These are phyloP conservation scores for Calycina herbarum DNA, from an alignment of 2,329 filamentous ascomycete genomes.

Conservation along the genomic window DNA sequence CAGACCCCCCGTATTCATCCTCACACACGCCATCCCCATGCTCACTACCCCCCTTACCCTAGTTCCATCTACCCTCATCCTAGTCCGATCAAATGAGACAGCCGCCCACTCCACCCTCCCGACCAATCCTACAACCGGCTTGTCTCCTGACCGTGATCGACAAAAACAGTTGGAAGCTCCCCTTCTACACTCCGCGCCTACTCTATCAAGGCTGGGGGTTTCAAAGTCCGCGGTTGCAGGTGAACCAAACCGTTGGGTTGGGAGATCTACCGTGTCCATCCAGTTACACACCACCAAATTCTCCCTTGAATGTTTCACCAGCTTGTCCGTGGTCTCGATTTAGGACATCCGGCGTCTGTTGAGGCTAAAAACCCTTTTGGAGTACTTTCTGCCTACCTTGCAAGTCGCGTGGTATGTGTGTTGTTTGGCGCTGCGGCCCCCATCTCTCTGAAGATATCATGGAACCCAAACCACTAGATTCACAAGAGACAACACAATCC, in stretches of 20 bases:
- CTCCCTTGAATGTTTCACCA: constrained; percentile 21
- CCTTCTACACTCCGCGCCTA: constrained; percentile 17
- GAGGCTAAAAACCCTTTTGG: constrained; percentile 26
- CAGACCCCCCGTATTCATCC: not conserved
- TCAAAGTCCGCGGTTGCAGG: constrained; percentile 3
- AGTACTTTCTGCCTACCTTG: constrained; percentile 17
- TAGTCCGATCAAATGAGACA: constrained; percentile 18
- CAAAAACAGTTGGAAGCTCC: constrained; percentile 17
- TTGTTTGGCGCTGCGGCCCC: constrained; percentile 19
- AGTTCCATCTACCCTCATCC: not conserved
- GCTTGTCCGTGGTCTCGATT: constrained; percentile 24
- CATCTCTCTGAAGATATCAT: constrained; percentile 14
- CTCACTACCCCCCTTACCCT: not conserved
- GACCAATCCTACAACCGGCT: constrained; percentile 15
- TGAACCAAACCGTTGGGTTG: constrained; percentile 12
- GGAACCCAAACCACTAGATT: constrained; percentile 21
- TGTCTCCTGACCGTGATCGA: constrained; percentile 6
- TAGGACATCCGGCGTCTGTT: constrained; percentile 31
- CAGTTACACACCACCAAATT: constrained; percentile 22
- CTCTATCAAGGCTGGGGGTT: constrained; percentile 12
- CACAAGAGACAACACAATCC: constrained; percentile 18
- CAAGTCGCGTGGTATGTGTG: constrained; percentile 1
- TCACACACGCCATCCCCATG: not conserved
- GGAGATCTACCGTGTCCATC: not conserved
- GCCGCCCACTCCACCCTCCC: constrained; percentile 14